phyloP scores from a whole-genome alignment of 306 rosid species.

The Cucurbita argyrosperma region DNA sequence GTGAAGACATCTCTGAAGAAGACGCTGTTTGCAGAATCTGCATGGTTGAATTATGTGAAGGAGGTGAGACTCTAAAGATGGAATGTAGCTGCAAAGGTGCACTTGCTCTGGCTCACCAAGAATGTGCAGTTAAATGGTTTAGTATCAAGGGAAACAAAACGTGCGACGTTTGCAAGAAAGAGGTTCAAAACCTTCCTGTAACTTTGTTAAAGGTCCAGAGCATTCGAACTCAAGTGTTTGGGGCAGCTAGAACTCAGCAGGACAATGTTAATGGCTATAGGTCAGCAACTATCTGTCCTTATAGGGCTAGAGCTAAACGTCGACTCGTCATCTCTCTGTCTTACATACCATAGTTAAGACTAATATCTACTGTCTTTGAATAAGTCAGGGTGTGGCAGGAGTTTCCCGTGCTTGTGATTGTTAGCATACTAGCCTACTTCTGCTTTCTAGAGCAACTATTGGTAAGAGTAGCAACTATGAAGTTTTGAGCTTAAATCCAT shows the following conservation, averaged over 20 bases:
- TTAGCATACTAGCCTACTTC: conserved; percentile 93
- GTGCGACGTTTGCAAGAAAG: conserved; percentile 91
- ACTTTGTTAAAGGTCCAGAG: conserved; percentile 72
- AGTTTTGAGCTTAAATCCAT: conserved; percentile 3
- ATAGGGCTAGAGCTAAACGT: neutral
- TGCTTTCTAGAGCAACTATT: conserved; percentile 92
- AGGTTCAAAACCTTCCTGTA: conserved; percentile 72
- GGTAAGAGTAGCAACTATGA: conserved; percentile 31
- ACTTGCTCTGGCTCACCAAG: conserved; percentile 94
- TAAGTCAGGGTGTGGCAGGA: conserved; percentile 85
- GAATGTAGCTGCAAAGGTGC: conserved; percentile 99
- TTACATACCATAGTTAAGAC: neutral
- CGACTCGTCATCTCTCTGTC: conserved; percentile 2
- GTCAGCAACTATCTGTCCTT: conserved; percentile 27
- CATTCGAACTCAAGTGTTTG: conserved; percentile 29
- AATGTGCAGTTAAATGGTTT: conserved; percentile 92
- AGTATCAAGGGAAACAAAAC: conserved; percentile 89
- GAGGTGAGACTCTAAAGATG: conserved; percentile 95
- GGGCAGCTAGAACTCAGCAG: conserved; percentile 30
- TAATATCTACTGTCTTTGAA: neutral
- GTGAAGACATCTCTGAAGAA: conserved; percentile 88
- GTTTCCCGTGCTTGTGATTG: conserved; percentile 84
- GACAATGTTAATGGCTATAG: conserved; percentile 50
- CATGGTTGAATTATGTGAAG: conserved; percentile 81
- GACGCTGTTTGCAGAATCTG: conserved; percentile 97